These are phyloP conservation scores for Gypsophila paniculata DNA, from an alignment of 179 eudicot genomes.

Conservation along the genomic window DNA sequence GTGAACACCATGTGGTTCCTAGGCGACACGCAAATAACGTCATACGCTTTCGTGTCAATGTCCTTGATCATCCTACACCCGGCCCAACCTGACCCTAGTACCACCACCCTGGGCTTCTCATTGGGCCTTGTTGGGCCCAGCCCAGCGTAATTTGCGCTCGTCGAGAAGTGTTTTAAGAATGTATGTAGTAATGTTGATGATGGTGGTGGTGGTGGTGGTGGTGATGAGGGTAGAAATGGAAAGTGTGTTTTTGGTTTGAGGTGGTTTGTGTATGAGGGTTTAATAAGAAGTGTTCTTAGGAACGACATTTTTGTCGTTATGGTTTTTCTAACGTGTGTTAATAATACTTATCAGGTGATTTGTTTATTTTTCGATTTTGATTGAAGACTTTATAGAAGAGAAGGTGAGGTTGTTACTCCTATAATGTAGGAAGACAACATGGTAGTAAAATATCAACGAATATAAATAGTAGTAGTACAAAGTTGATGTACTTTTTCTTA, in stretches of 20 bases:
- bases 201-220: conserved; percentile 22
- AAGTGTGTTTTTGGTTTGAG: conserved; percentile 22
- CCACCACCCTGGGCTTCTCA: conserved; percentile 85
- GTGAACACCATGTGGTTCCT: conserved; percentile 98
- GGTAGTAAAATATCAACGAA: no score
- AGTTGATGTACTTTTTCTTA: no score
- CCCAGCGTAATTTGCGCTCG: conserved; percentile 33
- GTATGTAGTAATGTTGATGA: conserved; percentile 23
- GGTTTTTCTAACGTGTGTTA: background rate
- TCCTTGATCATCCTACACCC: conserved; percentile 80
- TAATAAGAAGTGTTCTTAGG: conserved; percentile 45
- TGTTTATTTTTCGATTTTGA: no score
- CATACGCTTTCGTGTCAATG: conserved; percentile 61
- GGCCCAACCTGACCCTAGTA: conserved; percentile 90
- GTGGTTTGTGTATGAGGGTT: conserved; percentile 12
- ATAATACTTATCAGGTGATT: no score
- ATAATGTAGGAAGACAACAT: no score
- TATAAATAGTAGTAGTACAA: no score
- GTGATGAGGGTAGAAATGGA: conserved; percentile 12
- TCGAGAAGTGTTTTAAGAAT: conserved; percentile 28
- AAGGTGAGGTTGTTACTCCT: no score
- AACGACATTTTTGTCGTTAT: conserved; percentile 47
- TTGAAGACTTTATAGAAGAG: no score
- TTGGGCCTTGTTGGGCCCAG: conserved; percentile 52
- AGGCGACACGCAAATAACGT: conserved; percentile 84